Percentiles rank a stretch among this genome's conserved stretches.
phyloP scores from a whole-genome alignment of 371 early-diverging fungal genomes.

The Mucor circinelloides region DNA sequence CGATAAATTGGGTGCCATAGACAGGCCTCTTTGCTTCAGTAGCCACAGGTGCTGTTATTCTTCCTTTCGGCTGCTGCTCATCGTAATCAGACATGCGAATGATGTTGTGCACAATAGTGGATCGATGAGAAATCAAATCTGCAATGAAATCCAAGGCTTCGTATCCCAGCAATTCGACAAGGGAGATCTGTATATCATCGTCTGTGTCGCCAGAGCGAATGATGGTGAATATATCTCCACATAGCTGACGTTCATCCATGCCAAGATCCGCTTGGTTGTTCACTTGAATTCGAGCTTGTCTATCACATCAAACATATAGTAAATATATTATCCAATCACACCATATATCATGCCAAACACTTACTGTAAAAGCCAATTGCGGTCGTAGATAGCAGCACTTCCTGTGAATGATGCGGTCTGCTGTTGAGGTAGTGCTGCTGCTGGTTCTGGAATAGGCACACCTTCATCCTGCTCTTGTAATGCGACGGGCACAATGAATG shows the following conservation, averaged over 20 bases:
- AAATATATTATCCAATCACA: not conserved
- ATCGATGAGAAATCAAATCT: constrained; percentile 50
- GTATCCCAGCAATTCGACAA: constrained; percentile 80
- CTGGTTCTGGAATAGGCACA: not conserved
- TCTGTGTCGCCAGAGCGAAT: constrained; percentile 58
- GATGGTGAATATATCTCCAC: constrained; percentile 58
- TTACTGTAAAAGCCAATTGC: constrained; percentile 53
- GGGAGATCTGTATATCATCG: constrained; percentile 62
- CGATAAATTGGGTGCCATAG: constrained; percentile 70
- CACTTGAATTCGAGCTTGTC: constrained; percentile 36
- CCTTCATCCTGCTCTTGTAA: not conserved
- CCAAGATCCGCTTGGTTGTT: constrained; percentile 4
- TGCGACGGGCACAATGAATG: not conserved
- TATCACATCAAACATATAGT: constrained; percentile 6
- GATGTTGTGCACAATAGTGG: constrained; percentile 53
- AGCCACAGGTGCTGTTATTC: constrained; percentile 11
- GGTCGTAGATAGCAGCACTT: constrained; percentile 35
- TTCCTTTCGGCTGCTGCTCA: constrained; percentile 18
- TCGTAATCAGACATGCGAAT: constrained; percentile 43
- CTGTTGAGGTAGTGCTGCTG: not conserved
- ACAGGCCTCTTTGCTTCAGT: constrained; percentile 32
- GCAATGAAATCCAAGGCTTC: constrained; percentile 73
- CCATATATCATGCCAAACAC: not conserved
- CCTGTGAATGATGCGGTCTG: not conserved
- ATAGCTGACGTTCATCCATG: constrained; percentile 44